A percentile compares a stretch with the other conserved stretches of the same genome.
phyloP scores from a whole-genome alignment of 2,329 filamentous ascomycete genomes.

The Aurifilum marmelostoma region DNA sequence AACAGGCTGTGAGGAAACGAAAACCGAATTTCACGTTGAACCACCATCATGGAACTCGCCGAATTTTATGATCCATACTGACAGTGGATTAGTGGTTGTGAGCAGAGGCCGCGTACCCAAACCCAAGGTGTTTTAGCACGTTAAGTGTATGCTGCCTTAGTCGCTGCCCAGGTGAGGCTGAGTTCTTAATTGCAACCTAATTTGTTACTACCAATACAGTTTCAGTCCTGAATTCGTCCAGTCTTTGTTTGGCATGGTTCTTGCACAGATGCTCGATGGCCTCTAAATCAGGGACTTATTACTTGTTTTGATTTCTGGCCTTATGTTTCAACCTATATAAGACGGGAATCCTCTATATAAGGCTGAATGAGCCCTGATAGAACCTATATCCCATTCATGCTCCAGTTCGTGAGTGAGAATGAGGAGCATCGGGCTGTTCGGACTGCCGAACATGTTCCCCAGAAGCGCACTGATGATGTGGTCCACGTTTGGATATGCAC shows the following conservation, averaged over 20 bases:
- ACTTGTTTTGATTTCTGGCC: neutral
- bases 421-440: too few relatives aligned
- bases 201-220: neutral
- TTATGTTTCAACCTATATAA: neutral
- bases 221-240: neutral
- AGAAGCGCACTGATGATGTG: too few relatives aligned
- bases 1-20: neutral
- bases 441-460: too few relatives aligned
- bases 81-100: neutral
- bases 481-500: too few relatives aligned
- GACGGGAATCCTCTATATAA: neutral
- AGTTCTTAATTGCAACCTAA: neutral
- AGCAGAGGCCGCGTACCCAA: neutral
- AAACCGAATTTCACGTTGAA: too few relatives aligned
- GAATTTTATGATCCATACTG: neutral
- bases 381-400: too few relatives aligned
- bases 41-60: neutral
- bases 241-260: neutral
- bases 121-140: neutral
- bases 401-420: too few relatives aligned
- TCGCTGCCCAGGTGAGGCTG: slow-evolving; percentile 3
- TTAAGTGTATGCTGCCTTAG: neutral
- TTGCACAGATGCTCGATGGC: neutral
- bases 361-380: too few relatives aligned
- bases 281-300: neutral